Base-by-base conservation (phyloP, 768 basidiomycete species). In the Lactarius hatsudake region DNA sequence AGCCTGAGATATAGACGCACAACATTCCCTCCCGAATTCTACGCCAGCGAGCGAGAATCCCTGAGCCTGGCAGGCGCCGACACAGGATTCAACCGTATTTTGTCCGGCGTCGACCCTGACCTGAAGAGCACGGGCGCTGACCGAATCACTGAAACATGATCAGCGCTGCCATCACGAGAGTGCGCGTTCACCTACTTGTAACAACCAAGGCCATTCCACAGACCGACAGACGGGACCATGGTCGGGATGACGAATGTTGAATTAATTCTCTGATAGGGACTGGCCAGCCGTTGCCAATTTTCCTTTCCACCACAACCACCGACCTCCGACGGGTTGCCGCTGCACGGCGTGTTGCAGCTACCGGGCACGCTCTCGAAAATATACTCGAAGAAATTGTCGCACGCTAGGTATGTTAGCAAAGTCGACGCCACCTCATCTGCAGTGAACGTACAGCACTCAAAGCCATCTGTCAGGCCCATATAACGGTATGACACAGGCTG, bases 181-280 rank as follows among this genome's bases (percentile, higher is more conserved):
- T 51, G 13, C 1, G 12, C 26, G 7, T 9, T 23, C 38, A 72
- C 81, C 65, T 69, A 88, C 89, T 79, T 87, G 78, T 84, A 90
- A 74, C 90, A 92, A 20, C 90, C 90, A 38, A 91, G 81, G 0
- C 84, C 86, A 6, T 78, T 73, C 89, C 90, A 91, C 43, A 82
- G 78, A 2, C 87, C 89, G 26, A 89, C 82, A 51, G 74, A 82
- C 5, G 81, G 77, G 1, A 84, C 80, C 20, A 83, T 84, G 15
- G 76, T 68, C 0, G 89, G 88, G 15, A 81, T 36, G 18, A 51
- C 2, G 10, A 53, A 74, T 0, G 84, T n/a, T 87, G 84, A 38
- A 85, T 20, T 78, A 57, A 43, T 75, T 68, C 80, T 87, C 81
- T 81, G 84, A 76, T 85, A 91, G 5, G 90, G 74, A 71, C 85